Conservation (phyloP, 202 grass and related monocot species). For the Panicum hallii region DNA sequence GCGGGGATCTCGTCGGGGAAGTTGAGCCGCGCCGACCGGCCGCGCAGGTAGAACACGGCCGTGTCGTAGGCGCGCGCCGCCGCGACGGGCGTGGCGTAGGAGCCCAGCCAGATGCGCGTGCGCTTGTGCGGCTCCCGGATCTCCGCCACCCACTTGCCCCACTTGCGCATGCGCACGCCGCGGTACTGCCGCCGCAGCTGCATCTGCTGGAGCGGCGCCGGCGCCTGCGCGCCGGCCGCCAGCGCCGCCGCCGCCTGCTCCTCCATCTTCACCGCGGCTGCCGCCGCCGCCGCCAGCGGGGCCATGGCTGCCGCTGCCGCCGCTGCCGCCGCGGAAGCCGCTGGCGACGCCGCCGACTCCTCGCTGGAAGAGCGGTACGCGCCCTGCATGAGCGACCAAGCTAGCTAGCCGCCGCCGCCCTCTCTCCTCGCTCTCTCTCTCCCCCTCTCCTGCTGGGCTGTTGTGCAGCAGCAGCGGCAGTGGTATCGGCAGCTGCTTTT, state of each 20-base stretch:
- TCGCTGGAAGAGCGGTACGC: slow-evolving; percentile 68
- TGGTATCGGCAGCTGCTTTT: slow-evolving; percentile 45
- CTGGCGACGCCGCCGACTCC: slow-evolving; percentile 42
- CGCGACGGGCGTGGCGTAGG: slow-evolving; percentile 83
- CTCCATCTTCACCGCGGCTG: slow-evolving; percentile 44
- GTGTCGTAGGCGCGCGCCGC: slow-evolving; percentile 97
- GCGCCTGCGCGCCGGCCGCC: not conserved
- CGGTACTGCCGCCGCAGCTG: slow-evolving; percentile 58
- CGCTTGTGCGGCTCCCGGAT: slow-evolving; percentile 98
- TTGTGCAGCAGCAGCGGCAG: not conserved
- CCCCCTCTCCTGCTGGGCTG: not conserved
- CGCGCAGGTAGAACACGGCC: slow-evolving; percentile 90
- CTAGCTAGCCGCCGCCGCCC: not conserved
- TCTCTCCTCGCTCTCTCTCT: not conserved
- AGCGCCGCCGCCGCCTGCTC: slow-evolving; percentile 5
- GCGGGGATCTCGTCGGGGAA: slow-evolving; percentile 89
- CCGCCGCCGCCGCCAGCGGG: slow-evolving; percentile 34
- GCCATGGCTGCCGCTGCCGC: slow-evolving; percentile 33
- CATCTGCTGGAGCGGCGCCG: slow-evolving; percentile 40
- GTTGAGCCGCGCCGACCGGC: slow-evolving; percentile 83
- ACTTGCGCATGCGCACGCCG: slow-evolving; percentile 95
- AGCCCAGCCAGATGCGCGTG: slow-evolving; percentile 89
- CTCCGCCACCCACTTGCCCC: slow-evolving; percentile 99
- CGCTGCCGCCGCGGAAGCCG: not conserved
- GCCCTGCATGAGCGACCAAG: slow-evolving; percentile 54